Percentiles rank a stretch among this genome's conserved stretches.
Conservation (phyloP, 768 basidiomycete species). For the Russula olivacea region DNA sequence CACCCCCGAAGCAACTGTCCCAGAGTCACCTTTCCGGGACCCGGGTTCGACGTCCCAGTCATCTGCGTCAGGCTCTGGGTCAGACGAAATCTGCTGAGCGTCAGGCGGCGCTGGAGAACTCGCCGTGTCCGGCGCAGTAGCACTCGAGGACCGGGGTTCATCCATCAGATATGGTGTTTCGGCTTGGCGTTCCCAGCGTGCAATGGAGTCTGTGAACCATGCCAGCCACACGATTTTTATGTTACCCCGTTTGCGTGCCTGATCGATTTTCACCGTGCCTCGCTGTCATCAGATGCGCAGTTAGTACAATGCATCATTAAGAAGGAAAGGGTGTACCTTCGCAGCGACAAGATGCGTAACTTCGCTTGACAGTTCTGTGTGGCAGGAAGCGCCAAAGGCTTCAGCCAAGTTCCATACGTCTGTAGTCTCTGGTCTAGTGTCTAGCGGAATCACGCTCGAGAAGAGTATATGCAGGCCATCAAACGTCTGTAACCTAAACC, state of each 20-base stretch:
- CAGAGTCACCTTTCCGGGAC: constrained; percentile 25
- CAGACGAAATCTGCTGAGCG: constrained; percentile 52
- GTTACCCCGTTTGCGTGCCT: constrained; percentile 66
- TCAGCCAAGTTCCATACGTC: constrained; percentile 83
- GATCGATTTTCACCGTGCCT: constrained; percentile 88
- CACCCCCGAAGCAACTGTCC: constrained; percentile 15
- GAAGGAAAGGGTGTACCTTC: constrained; percentile 47
- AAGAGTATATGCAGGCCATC: constrained; percentile 79
- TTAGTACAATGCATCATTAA: constrained; percentile 18
- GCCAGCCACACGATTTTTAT: constrained; percentile 81
- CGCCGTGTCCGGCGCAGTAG: constrained; percentile 37
- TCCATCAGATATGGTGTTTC: constrained; percentile 74
- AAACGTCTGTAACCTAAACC: constrained; percentile 70
- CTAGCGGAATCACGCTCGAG: constrained; percentile 92
- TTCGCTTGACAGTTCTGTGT: constrained; percentile 54
- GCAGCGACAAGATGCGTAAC: constrained; percentile 92
- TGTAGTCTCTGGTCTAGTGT: constrained; percentile 67
- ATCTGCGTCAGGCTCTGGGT: constrained; percentile 59
- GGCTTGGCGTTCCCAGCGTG: constrained; percentile 79
- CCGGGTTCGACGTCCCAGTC: constrained; percentile 53
- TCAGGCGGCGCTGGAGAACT: constrained; percentile 41
- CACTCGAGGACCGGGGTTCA: constrained; percentile 35
- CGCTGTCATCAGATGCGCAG: constrained; percentile 40
- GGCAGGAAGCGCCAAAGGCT: constrained; percentile 83
- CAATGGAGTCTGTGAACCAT: constrained; percentile 88